Percentiles rank a stretch among this genome's conserved stretches.
phyloP scores from a whole-genome alignment of 2,329 filamentous ascomycete genomes.

The Aspergillus sp. region DNA sequence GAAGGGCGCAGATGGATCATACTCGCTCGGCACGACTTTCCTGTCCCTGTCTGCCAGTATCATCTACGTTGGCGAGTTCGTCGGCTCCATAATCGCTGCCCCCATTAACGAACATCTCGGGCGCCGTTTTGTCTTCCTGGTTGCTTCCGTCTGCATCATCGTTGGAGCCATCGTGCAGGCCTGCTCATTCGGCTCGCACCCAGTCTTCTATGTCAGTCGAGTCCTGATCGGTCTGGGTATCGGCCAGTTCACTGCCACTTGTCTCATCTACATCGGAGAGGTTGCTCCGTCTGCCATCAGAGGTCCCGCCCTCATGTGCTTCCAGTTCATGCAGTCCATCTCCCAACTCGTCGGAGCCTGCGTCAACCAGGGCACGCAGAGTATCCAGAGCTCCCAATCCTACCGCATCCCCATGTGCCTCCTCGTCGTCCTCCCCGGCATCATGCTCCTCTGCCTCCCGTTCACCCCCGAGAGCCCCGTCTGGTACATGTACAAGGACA shows the following conservation, averaged over 20 bases:
- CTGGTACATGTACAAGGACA: slow-evolving; percentile 35
- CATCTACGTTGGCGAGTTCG: slow-evolving; percentile 43
- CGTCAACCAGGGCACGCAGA: slow-evolving; percentile 29
- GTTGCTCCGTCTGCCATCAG: slow-evolving; percentile 27
- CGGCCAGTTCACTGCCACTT: slow-evolving; percentile 33
- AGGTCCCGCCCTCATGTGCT: slow-evolving; percentile 30
- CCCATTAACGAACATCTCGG: slow-evolving; percentile 41
- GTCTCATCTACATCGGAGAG: slow-evolving; percentile 34
- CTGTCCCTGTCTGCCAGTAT: slow-evolving; percentile 38
- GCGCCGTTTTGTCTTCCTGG: slow-evolving; percentile 36
- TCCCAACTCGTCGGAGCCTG: slow-evolving; percentile 30
- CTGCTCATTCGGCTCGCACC: slow-evolving; percentile 18
- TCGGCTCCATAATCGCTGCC: slow-evolving; percentile 36
- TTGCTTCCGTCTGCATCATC: slow-evolving; percentile 35
- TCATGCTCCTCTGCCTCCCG: slow-evolving; percentile 24
- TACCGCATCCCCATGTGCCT: slow-evolving; percentile 31
- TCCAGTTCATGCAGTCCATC: slow-evolving; percentile 31
- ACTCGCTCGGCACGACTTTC: slow-evolving; percentile 24
- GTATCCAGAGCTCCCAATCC: slow-evolving; percentile 21
- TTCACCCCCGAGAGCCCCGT: slow-evolving; percentile 29
- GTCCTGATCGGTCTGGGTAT: slow-evolving; percentile 31
- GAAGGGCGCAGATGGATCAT: slow-evolving; percentile 19
- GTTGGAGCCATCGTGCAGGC: slow-evolving; percentile 30
- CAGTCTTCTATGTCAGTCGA: slow-evolving; percentile 28
- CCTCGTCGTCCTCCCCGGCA: slow-evolving; percentile 23